These are phyloP conservation scores for Penicillium sp. DNA, from an alignment of 2,329 filamentous ascomycete species.

Conservation along the genomic window DNA sequence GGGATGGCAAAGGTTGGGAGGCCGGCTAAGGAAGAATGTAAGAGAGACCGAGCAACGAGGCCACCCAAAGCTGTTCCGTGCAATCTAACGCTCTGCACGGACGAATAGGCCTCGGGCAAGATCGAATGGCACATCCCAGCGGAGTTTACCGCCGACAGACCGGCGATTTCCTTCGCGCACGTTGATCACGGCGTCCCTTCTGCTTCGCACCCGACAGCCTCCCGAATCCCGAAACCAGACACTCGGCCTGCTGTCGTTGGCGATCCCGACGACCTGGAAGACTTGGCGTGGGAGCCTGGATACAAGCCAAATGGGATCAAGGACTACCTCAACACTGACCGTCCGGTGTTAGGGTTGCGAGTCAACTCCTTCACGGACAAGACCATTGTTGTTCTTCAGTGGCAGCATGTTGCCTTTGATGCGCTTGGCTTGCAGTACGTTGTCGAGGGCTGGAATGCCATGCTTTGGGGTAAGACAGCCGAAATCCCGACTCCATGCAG, in stretches of 20 bases:
- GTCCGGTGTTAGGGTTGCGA: constrained; percentile 14
- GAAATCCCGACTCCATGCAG: constrained; percentile 9
- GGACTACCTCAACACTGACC: constrained; percentile 17
- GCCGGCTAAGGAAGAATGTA: constrained; percentile 15
- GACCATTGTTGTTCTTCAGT: constrained; percentile 16
- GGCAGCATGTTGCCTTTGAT: constrained; percentile 21
- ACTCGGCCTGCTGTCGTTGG: constrained; percentile 11
- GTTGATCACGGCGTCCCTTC: constrained; percentile 14
- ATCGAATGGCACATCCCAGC: constrained; percentile 20
- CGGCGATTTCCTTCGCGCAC: constrained; percentile 14
- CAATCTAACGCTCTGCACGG: too few relatives aligned
- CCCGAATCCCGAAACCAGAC: constrained; percentile 12
- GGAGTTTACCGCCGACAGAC: constrained; percentile 11
- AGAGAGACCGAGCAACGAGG: too few relatives aligned
- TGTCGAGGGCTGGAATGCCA: constrained; percentile 16
- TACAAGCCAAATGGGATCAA: constrained; percentile 17
- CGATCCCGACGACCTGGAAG: constrained; percentile 13
- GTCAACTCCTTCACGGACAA: constrained; percentile 19
- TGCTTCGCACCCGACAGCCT: constrained; percentile 12
- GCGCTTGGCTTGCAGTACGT: constrained; percentile 19
- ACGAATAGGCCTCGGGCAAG: constrained; percentile 10
- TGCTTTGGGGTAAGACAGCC: constrained; percentile 14
- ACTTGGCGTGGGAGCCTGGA: constrained; percentile 14
- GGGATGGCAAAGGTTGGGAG: constrained; percentile 16
- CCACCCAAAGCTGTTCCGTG: too few relatives aligned